phyloP scores from a whole-genome alignment of 78 protist genomes.

The Dictyostelium citrinum region DNA sequence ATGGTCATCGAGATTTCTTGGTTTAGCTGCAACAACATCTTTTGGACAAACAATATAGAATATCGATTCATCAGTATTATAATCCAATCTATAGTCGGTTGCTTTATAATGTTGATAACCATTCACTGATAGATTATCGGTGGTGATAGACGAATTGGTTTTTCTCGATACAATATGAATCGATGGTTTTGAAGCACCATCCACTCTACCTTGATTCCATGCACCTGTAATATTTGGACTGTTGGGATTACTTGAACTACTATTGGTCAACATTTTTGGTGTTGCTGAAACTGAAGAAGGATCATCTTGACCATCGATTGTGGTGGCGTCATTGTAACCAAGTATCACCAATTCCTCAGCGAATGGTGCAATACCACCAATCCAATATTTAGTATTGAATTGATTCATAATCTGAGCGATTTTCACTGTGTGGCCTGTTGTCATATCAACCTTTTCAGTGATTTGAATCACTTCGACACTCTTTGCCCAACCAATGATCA shows the following conservation, averaged over 20 bases:
- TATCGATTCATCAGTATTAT: slow-evolving; percentile 61
- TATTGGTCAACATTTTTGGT: slow-evolving; percentile 11
- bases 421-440: neutral
- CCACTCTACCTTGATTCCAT: slow-evolving; percentile 77
- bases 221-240: slow-evolving; percentile 55
- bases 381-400: slow-evolving; percentile 84
- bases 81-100: slow-evolving; percentile 79
- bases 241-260: neutral
- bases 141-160: slow-evolving; percentile 76
- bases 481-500: slow-evolving; percentile 96
- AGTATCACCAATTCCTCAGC: slow-evolving; percentile 82
- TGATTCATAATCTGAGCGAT: slow-evolving; percentile 72
- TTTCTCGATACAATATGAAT: slow-evolving; percentile 69
- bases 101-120: slow-evolving; percentile 85
- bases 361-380: slow-evolving; percentile 91
- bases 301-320: slow-evolving; percentile 32
- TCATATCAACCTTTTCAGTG: slow-evolving; percentile 8
- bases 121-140: slow-evolving; percentile 80
- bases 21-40: slow-evolving; percentile 90
- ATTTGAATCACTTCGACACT: slow-evolving; percentile 69
- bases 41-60: slow-evolving; percentile 90
- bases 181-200: slow-evolving; percentile 65
- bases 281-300: neutral
- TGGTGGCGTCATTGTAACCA: slow-evolving; percentile 62
- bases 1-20: slow-evolving; percentile 91